Conservation (phyloP, 192 early-diverging fungal genomes). For the Lobulomyces angularis region DNA sequence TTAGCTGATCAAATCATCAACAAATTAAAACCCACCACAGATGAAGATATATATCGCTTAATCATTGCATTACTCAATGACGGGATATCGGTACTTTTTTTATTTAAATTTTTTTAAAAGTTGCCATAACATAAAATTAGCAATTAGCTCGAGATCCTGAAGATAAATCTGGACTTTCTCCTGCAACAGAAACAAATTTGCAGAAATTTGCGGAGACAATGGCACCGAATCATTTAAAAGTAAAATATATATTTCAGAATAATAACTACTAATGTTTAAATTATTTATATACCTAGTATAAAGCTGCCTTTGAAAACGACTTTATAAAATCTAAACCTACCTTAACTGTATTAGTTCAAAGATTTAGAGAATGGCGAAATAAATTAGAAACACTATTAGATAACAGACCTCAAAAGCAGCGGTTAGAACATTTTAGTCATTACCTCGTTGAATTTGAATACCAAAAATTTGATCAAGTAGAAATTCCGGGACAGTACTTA, state of each 20-base stretch:
- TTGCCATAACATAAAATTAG: conserved; percentile 26
- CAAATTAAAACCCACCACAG: conserved; percentile 81
- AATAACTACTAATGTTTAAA: neutral
- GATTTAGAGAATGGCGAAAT: conserved; percentile 86
- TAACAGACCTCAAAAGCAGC: conserved; percentile 64
- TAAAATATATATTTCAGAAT: conserved; percentile 7
- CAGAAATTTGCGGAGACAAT: conserved; percentile 80
- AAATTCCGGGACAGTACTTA: conserved; percentile 95
- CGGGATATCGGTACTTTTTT: conserved; percentile 57
- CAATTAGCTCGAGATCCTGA: conserved; percentile 55
- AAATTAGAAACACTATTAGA: conserved; percentile 79
- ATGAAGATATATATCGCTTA: conserved; percentile 95
- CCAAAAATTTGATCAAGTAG: conserved; percentile 97
- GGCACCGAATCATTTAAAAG: conserved; percentile 60
- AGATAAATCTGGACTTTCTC: conserved; percentile 50
- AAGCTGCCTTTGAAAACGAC: conserved; percentile 69
- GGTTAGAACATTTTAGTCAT: conserved; percentile 76
- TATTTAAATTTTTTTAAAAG: conserved; percentile 3
- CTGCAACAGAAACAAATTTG: conserved; percentile 67
- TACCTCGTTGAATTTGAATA: conserved; percentile 97
- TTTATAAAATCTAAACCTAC: conserved; percentile 84
- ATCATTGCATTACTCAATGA: conserved; percentile 86
- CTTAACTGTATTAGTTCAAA: conserved; percentile 67
- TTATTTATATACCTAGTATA: conserved; percentile 23
- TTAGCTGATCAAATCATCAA: conserved; percentile 97